phyloP scores from a whole-genome alignment of 2,329 filamentous ascomycete species.

The Stachybotrys elegans region DNA sequence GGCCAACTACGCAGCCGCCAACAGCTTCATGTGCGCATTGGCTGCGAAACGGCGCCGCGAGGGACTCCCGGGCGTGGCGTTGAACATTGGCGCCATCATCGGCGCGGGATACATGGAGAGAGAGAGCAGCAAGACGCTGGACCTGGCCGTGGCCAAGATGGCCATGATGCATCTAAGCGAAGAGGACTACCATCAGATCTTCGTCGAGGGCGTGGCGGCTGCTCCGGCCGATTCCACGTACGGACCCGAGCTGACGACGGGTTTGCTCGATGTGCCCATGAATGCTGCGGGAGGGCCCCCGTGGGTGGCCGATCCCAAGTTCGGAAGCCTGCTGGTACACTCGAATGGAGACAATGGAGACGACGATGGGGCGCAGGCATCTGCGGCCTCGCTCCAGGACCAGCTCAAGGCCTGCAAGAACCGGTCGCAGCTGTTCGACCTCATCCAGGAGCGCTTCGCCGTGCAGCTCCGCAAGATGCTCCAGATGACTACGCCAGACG shows the following conservation, averaged over 20 bases:
- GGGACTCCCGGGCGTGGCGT: background rate
- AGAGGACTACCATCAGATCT: background rate
- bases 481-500: background rate
- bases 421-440: too few species aligned
- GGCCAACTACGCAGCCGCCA: constrained; percentile 38
- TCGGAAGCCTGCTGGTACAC: background rate
- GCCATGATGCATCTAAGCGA: background rate
- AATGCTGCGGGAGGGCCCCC: background rate
- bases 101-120: constrained; percentile 30
- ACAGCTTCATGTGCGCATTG: constrained; percentile 33
- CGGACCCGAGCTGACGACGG: background rate
- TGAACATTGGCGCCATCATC: constrained; percentile 23
- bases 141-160: background rate
- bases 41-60: constrained; percentile 24
- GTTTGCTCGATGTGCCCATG: background rate
- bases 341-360: background rate
- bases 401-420: background rate
- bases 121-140: background rate
- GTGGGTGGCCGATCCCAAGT: background rate
- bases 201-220: background rate
- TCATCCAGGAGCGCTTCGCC: background rate
- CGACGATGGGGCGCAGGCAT: background rate
- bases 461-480: background rate
- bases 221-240: background rate
- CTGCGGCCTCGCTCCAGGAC: background rate